Conservation (phyloP, 2,329 filamentous ascomycete species). For the Paraphoma sp. region DNA sequence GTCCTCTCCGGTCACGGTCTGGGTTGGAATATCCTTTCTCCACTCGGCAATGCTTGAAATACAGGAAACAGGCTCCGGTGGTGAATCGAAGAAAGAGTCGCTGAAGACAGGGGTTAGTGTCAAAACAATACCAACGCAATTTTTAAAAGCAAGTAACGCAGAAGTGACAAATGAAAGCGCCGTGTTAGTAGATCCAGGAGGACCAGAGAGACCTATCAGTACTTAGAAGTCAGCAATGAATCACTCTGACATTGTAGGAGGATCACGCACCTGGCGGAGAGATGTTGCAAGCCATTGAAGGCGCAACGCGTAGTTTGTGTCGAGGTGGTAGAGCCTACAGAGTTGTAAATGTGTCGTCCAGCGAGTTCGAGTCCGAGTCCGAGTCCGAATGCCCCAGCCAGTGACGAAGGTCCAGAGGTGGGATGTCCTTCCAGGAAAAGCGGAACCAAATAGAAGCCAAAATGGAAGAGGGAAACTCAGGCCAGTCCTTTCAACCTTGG, state of each 20-base stretch:
- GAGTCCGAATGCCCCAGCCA: too few relatives aligned
- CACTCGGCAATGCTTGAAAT: slow-evolving; percentile 50
- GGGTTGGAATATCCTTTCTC: slow-evolving; percentile 48
- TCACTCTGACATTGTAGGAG: background rate
- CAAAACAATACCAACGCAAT: slow-evolving; percentile 31
- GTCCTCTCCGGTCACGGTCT: slow-evolving; percentile 41
- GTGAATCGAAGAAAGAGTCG: slow-evolving; percentile 48
- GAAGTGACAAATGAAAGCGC: slow-evolving; percentile 40
- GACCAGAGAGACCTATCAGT: slow-evolving; percentile 14
- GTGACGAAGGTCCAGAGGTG: background rate
- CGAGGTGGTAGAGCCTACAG: slow-evolving; percentile 1
- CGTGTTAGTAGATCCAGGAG: slow-evolving; percentile 42
- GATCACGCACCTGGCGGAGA: slow-evolving; percentile 24
- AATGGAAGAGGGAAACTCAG: slow-evolving; percentile 1
- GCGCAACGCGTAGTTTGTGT: background rate
- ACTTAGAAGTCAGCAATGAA: slow-evolving; percentile 17
- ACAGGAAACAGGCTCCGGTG: slow-evolving; percentile 42
- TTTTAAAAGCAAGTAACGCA: slow-evolving; percentile 13
- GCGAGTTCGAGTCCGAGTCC: background rate
- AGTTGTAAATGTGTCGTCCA: background rate
- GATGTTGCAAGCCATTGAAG: background rate
- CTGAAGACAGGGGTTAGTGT: slow-evolving; percentile 48
- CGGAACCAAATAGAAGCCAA: background rate
- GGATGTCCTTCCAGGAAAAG: background rate
- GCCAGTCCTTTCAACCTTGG: slow-evolving; percentile 11